Percentiles rank a stretch among this genome's conserved stretches.
phyloP scores from a whole-genome alignment of 768 basidiomycete genomes.

The Hebeloma cylindrosporum region DNA sequence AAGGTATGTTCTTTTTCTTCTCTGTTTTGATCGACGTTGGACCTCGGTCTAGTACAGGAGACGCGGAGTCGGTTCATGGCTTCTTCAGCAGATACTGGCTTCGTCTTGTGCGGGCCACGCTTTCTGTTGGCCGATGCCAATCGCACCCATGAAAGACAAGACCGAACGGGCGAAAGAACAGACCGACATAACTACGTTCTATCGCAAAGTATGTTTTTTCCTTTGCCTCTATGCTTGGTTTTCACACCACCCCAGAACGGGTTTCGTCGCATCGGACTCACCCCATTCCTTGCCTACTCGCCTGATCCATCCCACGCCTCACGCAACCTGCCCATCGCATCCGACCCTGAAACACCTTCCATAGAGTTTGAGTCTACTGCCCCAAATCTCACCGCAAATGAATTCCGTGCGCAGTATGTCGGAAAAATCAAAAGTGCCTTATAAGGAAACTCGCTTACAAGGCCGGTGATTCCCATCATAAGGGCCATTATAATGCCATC shows the following conservation, averaged over 20 bases:
- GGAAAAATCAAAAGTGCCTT: constrained; percentile 2
- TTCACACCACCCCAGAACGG: constrained; percentile 19
- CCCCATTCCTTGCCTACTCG: constrained; percentile 25
- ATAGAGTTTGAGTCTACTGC: neutral
- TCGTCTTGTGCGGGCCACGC: constrained; percentile 20
- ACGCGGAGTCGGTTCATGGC: constrained; percentile 23
- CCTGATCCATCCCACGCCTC: constrained; percentile 23
- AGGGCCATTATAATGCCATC: too few species aligned
- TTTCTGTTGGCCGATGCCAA: constrained; percentile 30
- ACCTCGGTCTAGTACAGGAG: constrained; percentile 11
- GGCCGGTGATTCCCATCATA: too few species aligned
- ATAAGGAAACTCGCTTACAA: too few species aligned
- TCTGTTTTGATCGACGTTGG: neutral
- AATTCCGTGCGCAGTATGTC: constrained; percentile 1
- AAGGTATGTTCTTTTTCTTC: constrained; percentile 17
- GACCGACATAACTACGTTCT: too few species aligned
- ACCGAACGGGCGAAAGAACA: too few species aligned
- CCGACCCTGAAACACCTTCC: neutral
- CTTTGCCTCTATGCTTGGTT: too few species aligned
- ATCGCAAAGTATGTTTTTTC: too few species aligned
- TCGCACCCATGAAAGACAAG: neutral
- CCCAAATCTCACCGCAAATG: neutral
- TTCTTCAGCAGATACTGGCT: constrained; percentile 19
- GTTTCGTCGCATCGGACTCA: constrained; percentile 28
- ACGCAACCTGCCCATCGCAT: constrained; percentile 4